These are phyloP conservation scores for Fusarium circinatum DNA, from an alignment of 2,329 filamentous ascomycete genomes.

Conservation along the genomic window DNA sequence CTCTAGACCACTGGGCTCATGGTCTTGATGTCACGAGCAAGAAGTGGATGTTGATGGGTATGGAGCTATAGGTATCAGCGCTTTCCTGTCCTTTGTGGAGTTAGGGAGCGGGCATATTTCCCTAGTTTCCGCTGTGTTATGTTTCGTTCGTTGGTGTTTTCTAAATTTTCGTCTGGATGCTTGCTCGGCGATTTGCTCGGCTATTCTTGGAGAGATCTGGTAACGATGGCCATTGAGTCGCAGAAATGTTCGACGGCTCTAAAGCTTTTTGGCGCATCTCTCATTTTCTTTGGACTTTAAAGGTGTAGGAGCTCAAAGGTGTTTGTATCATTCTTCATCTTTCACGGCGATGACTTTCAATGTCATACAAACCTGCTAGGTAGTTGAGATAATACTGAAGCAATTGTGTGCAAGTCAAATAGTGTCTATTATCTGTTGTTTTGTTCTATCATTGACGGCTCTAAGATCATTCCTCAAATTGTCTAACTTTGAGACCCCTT, in stretches of 20 bases:
- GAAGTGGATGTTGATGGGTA: slow-evolving; percentile 86
- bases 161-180: slow-evolving; percentile 25
- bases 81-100: slow-evolving; percentile 32
- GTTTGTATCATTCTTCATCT: slow-evolving; percentile 13
- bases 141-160: slow-evolving; percentile 30
- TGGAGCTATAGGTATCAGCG: slow-evolving; percentile 76
- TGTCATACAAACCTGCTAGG: slow-evolving; percentile 14
- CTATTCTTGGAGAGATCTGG: slow-evolving; percentile 20
- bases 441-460: slow-evolving; percentile 11
- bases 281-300: slow-evolving; percentile 15
- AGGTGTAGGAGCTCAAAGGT: slow-evolving; percentile 31
- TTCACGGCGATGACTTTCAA: slow-evolving; percentile 12
- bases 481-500: slow-evolving; percentile 80
- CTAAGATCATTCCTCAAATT: slow-evolving; percentile 70
- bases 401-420: background rate
- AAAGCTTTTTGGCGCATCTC: slow-evolving; percentile 29
- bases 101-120: slow-evolving; percentile 32
- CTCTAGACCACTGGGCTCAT: slow-evolving; percentile 79
- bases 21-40: slow-evolving; percentile 75
- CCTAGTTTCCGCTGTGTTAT: slow-evolving; percentile 29
- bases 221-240: slow-evolving; percentile 36
- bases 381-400: slow-evolving; percentile 27
- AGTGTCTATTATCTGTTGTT: slow-evolving; percentile 10
- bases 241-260: slow-evolving; percentile 22
- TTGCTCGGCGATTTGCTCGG: slow-evolving; percentile 22